Evolutionary conservation across 192 early-diverging fungal genomes (phyloP).

Genomic region (Rhizophagus prolifer): DNA sequence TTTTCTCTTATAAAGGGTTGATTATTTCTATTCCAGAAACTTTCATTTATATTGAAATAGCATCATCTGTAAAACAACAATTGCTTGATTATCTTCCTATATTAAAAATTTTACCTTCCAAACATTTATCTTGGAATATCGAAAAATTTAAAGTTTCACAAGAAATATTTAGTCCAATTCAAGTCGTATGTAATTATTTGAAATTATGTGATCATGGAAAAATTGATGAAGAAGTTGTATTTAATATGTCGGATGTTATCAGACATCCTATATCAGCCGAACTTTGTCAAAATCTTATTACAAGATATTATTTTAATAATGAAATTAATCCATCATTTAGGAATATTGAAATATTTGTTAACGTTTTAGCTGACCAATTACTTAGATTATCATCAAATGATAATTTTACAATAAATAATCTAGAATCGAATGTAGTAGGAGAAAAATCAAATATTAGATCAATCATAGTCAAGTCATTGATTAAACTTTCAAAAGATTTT

Average conservation of each 20-base stretch:
- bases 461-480: neutral
- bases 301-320: constrained; percentile 12
- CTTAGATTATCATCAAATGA: constrained; percentile 11
- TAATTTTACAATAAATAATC: constrained; percentile 4
- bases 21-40: constrained; percentile 9
- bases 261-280: neutral
- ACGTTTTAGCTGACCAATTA: constrained; percentile 24
- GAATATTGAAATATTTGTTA: constrained; percentile 14
- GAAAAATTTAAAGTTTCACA: constrained; percentile 5
- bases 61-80: constrained; percentile 6
- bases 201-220: neutral
- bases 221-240: neutral
- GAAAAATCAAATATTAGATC: too few species aligned
- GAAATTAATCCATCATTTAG: constrained; percentile 1
- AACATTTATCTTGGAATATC: constrained; percentile 23
- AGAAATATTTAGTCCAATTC: constrained; percentile 16
- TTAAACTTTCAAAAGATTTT: constrained; percentile 9
- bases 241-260: neutral
- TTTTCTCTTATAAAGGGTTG: neutral
- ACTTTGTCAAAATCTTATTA: constrained; percentile 3
- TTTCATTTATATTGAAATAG: constrained; percentile 20
- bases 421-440: too few species aligned
- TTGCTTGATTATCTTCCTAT: constrained; percentile 5
- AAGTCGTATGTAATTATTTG: constrained; percentile 20
- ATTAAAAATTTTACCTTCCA: neutral